Base-by-base conservation (phyloP, 2,329 filamentous ascomycete genomes). In the Penicillium glabrum region DNA sequence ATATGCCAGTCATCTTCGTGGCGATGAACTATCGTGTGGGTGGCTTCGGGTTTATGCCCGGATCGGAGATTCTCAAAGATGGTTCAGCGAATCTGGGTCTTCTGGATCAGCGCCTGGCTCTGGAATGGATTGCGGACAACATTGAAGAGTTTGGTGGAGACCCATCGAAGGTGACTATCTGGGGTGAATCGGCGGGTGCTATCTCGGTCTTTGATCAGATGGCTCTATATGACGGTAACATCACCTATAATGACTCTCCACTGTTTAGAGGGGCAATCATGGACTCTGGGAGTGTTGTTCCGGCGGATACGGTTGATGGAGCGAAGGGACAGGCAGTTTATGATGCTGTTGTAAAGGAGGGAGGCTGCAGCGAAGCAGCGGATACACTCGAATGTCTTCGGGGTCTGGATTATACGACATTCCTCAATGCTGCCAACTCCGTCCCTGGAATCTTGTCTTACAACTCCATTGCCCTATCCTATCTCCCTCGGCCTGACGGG, bases 191-290 rank as follows among this genome's bases (percentile, higher is more conserved):
- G 2, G 87, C 88, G 0, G 87, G 88, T 0, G 77, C 85, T 14
- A 91, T 92, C 60, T 91, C 88, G 0, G 88, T 90, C 1, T 83
- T 89, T 48, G 84, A 92, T 66, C 90, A 93, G 64, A 91, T 91
- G 83, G 77, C 85, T 1, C 77, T 93, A 11, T 91, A 90, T 63
- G 83, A 85, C 33, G 90, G 90, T 7, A 79, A 93, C 71, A 84
- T 85, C 68, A 86, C 79, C 0, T 92, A 93, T 77, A 91, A 92
- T 2, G 88, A 86, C 52, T 86, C 88, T 65, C 79, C 86, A 1
- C 80, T 95, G 0, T 93, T 95, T 82, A 84, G 88, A 26, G 89
- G 79, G 1, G 89, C 80, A 26, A 93, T 93, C 64, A 93, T 95
- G 89, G 84, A 89, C 75, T 89, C 86, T 2, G 89, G 89, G 2